A percentile compares a stretch with the other conserved stretches of the same genome.
These are phyloP conservation scores for Ceriops tagal DNA, from an alignment of 345 rosid species.

Conservation along the genomic window DNA sequence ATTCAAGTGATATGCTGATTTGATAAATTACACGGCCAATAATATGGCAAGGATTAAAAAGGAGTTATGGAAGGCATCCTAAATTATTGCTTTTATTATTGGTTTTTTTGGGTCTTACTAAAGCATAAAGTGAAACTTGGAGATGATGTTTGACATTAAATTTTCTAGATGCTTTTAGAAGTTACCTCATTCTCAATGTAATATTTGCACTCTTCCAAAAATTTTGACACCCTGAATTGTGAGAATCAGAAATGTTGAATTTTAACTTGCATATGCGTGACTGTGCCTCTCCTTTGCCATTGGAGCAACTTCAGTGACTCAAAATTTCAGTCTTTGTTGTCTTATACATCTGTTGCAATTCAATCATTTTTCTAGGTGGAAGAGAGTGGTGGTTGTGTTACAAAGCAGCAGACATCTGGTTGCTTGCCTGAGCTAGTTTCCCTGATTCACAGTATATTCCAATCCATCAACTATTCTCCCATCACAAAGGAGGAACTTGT, in stretches of 20 bases:
- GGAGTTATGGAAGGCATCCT: too few species aligned
- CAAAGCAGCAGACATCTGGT: conserved; percentile 21
- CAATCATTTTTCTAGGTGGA: conserved; percentile 10
- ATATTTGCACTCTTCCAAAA: not conserved
- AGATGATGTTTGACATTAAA: too few species aligned
- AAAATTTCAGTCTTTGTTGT: not conserved
- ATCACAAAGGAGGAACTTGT: conserved; percentile 56
- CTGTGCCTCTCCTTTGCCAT: conserved; percentile 1
- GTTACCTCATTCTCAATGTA: not conserved
- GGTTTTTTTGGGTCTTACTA: too few species aligned
- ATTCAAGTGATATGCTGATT: too few species aligned
- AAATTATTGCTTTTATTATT: too few species aligned
- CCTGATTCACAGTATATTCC: conserved; percentile 34
- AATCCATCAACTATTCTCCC: conserved; percentile 28
- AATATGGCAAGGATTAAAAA: too few species aligned
- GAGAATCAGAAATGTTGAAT: not conserved
- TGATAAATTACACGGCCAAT: too few species aligned
- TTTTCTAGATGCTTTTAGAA: too few species aligned
- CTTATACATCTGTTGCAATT: not conserved
- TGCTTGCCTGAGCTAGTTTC: conserved; percentile 39
- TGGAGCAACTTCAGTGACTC: not conserved
- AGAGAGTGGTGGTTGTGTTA: not conserved
- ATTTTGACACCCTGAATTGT: not conserved
- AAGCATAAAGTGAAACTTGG: too few species aligned
- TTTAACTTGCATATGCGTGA: not conserved